Conservation (phyloP, 225 moss, liverwort and hornwort species). For the Sphagnum tenellum region DNA sequence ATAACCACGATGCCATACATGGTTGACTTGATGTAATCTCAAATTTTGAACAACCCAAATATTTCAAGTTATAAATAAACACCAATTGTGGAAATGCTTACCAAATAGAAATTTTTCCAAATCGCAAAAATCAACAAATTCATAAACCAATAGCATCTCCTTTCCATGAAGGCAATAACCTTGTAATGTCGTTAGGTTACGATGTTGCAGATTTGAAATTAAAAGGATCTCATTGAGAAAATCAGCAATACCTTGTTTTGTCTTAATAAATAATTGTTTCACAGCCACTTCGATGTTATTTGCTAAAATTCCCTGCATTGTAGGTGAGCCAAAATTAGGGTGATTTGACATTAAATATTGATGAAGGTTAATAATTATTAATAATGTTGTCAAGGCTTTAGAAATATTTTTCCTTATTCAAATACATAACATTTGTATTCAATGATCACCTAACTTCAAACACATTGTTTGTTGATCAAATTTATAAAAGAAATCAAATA, state of each 20-base stretch:
- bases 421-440: too few species aligned
- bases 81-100: background rate
- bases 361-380: background rate
- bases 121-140: conserved; percentile 27
- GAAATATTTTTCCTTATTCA: too few species aligned
- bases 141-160: conserved; percentile 36
- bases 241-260: conserved; percentile 15
- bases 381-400: background rate
- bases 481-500: background rate
- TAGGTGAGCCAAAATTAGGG: background rate
- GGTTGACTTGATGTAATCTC: too few species aligned
- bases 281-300: conserved; percentile 15
- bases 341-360: background rate
- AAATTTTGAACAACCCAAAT: too few species aligned
- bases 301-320: conserved; percentile 12
- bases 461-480: too few species aligned
- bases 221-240: conserved; percentile 38
- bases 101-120: conserved; percentile 35
- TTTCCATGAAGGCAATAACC: conserved; percentile 36
- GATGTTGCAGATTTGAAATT: conserved; percentile 27
- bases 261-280: conserved; percentile 16
- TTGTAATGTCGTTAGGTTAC: conserved; percentile 21
- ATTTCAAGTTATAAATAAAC: too few species aligned
- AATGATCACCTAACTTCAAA: too few species aligned
- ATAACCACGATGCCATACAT: too few species aligned